Evolutionary conservation across 2,329 filamentous ascomycete species (phyloP).

Genomic region (Lachnellula cervina): DNA sequence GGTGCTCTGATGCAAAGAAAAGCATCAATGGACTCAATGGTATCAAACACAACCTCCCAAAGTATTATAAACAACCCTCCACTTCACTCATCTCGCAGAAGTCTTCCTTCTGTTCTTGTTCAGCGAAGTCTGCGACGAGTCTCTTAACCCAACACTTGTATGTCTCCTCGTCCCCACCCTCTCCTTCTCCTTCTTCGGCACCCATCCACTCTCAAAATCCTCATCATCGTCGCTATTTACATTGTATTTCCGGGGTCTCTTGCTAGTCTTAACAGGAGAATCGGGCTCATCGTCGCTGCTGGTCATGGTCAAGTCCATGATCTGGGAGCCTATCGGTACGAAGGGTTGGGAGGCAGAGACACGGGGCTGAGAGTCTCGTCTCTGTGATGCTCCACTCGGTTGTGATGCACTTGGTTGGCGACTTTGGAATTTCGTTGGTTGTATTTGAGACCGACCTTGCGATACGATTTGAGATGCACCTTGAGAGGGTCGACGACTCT

Average conservation of each 20-base stretch:
- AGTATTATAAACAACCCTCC: not conserved
- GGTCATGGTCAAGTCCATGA: slow-evolving; percentile 33
- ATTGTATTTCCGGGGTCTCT: slow-evolving; percentile 1
- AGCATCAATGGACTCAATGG: not conserved
- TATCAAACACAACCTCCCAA: not conserved
- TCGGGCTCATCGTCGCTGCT: slow-evolving; percentile 23
- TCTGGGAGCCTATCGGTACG: slow-evolving; percentile 35
- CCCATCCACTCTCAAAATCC: slow-evolving; percentile 11
- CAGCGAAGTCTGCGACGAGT: slow-evolving; percentile 5
- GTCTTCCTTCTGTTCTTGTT: slow-evolving; percentile 4
- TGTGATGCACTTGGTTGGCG: not conserved
- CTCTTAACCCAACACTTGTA: slow-evolving; percentile 10
- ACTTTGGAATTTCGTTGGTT: not conserved
- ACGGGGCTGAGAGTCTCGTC: not conserved
- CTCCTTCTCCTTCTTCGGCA: slow-evolving; percentile 13
- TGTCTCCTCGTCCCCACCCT: slow-evolving; percentile 10
- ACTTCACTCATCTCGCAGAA: not conserved
- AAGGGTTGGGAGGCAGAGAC: slow-evolving; percentile 8
- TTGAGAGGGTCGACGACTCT: not conserved
- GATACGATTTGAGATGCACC: not conserved
- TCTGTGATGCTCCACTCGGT: not conserved
- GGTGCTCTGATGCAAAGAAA: not conserved
- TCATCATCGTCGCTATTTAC: slow-evolving; percentile 4
- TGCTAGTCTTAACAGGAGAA: not conserved
- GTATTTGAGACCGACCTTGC: not conserved